Evolutionary conservation across 192 early-diverging fungal species (phyloP).

Genomic region (Oehlia diaphana): DNA sequence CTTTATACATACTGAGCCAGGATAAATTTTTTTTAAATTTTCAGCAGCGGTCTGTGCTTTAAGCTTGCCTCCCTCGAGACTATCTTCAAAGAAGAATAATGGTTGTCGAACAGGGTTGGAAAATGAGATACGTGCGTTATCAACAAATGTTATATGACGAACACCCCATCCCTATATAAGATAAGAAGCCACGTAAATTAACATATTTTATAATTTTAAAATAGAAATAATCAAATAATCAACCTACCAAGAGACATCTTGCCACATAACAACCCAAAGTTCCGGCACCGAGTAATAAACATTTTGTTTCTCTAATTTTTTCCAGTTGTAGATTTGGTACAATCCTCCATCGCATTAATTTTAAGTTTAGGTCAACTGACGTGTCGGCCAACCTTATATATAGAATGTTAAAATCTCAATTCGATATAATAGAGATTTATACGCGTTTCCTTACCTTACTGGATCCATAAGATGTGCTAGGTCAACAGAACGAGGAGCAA

Average conservation of each 20-base stretch:
- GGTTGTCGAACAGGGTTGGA: conserved; percentile 98
- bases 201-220: not conserved
- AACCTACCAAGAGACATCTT: conserved; percentile 66
- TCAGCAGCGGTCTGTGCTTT: conserved; percentile 90
- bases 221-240: not conserved
- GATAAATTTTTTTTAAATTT: conserved; percentile 72
- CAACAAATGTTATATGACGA: conserved; percentile 91
- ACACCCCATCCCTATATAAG: conserved; percentile 83
- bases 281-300: conserved; percentile 89
- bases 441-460: conserved; percentile 36
- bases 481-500: conserved; percentile 80
- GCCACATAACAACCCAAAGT: conserved; percentile 95
- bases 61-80: conserved; percentile 78
- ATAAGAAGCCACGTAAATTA: not conserved
- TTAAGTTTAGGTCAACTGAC: conserved; percentile 91
- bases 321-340: conserved; percentile 82
- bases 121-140: conserved; percentile 87
- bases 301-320: conserved; percentile 72
- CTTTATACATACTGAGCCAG: conserved; percentile 64
- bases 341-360: conserved; percentile 96
- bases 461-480: conserved; percentile 92
- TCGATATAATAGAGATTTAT: not conserved
- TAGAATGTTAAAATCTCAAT: not conserved
- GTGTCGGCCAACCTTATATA: conserved; percentile 74
- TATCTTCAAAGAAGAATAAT: conserved; percentile 88